Evolutionary conservation across 495 filamentous ascomycete genomes (phyloP), one percentile per base, ranked within the genome.

Genomic region (Hypoxylon fuscum): DNA sequence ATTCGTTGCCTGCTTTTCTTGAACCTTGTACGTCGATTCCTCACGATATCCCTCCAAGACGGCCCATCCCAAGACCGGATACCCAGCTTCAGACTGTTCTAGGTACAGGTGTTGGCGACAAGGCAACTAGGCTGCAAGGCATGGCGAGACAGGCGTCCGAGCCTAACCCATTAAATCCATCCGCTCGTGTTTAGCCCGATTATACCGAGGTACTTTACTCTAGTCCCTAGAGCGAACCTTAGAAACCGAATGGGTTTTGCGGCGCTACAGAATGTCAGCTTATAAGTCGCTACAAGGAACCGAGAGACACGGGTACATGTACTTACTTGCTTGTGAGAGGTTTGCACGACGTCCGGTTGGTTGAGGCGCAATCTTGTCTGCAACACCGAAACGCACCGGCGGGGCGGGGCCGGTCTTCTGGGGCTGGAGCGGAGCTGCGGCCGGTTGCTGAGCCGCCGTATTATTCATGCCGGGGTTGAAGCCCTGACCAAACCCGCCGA

Each of bases 401-500:
- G 95, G 95, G 27, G 95, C 77, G n/a, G 95, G 96, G 0, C 95
- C 95, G 2, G 95, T 98, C 80, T 93, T 89, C 74, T 98, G 95
- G 27, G 95, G 87, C 43, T 87, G 74, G 54, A 98, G 77, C 77
- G 87, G 66, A 42, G 69, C 59, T 1, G 50, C 11, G 5, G 78
- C 79, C 49, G 81, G 79, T 55, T 86, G 77, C 69, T 74, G 78
- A 14, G 77, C 74, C n/a, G 81, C 74, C 0, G 77, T 69, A 1
- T 78, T 81, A 38, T 79, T 74, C 14, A 77, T 69, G 11, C 74
- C 72, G 37, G 68, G 59, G 29, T 65, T 74, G 52, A 76, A 78
- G 10, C 65, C 67, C 23, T 63, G 76, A 14, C 79, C 76, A 53
- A 84, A 84, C 0, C 86, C 86, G 59, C 87, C 87, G 56, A 79